phyloP scores from a whole-genome alignment of 768 basidiomycete genomes.

The Pleurotus platypus region DNA sequence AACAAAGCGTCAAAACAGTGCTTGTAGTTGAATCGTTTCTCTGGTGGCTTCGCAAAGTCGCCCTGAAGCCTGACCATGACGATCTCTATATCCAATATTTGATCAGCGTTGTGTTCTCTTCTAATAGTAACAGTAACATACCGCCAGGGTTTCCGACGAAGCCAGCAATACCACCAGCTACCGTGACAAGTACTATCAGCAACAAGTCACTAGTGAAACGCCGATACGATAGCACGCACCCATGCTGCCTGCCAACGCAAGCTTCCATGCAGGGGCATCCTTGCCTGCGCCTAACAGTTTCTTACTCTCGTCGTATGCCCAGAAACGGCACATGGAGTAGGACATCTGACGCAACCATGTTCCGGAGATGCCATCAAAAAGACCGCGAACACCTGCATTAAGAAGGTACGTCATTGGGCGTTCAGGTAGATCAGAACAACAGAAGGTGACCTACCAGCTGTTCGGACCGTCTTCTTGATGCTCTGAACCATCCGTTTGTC shows the following conservation, averaged over 20 bases:
- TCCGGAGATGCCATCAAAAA: constrained; percentile 84
- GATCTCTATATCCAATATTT: constrained; percentile 43
- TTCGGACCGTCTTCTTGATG: constrained; percentile 76
- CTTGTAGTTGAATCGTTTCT: constrained; percentile 88
- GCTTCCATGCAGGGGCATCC: constrained; percentile 75
- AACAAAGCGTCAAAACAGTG: constrained; percentile 86
- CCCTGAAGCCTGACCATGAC: constrained; percentile 88
- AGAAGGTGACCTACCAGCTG: constrained; percentile 51
- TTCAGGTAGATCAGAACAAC: constrained; percentile 9
- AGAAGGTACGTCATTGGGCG: constrained; percentile 26
- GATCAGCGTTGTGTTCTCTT: neutral
- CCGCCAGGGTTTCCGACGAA: constrained; percentile 88
- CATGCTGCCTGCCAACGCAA: constrained; percentile 82
- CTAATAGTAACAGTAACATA: constrained; percentile 22
- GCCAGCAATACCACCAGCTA: constrained; percentile 85
- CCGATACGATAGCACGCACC: constrained; percentile 42
- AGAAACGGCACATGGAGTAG: constrained; percentile 90
- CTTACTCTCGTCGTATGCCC: constrained; percentile 91
- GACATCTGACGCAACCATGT: constrained; percentile 93
- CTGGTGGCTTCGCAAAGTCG: constrained; percentile 84
- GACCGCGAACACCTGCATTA: constrained; percentile 54
- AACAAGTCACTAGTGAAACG: too few species aligned
- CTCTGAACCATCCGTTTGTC: constrained; percentile 89
- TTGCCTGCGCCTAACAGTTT: constrained; percentile 69
- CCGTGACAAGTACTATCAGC: neutral